phyloP scores from a whole-genome alignment of 2,329 filamentous ascomycete species.

The Colletotrichum eremochloae region DNA sequence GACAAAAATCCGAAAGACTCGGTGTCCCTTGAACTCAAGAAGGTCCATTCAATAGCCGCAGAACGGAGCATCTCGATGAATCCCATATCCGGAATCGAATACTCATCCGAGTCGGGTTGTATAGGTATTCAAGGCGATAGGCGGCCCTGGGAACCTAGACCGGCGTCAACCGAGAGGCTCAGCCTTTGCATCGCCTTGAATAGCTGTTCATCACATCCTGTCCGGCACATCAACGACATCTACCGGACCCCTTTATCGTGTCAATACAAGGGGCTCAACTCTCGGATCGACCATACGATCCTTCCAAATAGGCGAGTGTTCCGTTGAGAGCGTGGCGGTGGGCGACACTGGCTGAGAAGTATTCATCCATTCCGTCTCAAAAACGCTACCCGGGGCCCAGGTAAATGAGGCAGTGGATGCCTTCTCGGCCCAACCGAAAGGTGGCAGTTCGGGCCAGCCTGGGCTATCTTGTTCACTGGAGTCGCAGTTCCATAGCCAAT shows the following conservation, averaged over 20 bases:
- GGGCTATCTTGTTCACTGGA: constrained; percentile 25
- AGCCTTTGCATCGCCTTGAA: not conserved
- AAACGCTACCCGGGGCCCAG: not conserved
- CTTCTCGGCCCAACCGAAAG: constrained; percentile 24
- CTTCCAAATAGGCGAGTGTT: constrained; percentile 17
- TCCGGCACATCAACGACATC: not conserved
- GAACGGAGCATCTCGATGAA: not conserved
- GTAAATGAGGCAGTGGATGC: constrained; percentile 12
- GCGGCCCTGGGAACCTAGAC: not conserved
- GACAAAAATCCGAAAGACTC: not conserved
- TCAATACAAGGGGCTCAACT: constrained; percentile 21
- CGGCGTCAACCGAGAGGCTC: not conserved
- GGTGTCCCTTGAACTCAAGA: too few species aligned
- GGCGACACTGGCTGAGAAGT: constrained; percentile 31
- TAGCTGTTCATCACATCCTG: not conserved
- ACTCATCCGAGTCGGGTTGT: not conserved
- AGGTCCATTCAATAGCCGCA: not conserved
- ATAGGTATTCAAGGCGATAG: not conserved
- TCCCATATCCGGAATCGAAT: not conserved
- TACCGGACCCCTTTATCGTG: constrained; percentile 8
- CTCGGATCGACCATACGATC: constrained; percentile 12
- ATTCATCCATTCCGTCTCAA: constrained; percentile 31
- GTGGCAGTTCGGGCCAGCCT: constrained; percentile 28
- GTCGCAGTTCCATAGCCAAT: constrained; percentile 41
- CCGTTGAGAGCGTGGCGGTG: constrained; percentile 11